phyloP scores from a whole-genome alignment of 345 rosid genomes.

The Salix caprea region DNA sequence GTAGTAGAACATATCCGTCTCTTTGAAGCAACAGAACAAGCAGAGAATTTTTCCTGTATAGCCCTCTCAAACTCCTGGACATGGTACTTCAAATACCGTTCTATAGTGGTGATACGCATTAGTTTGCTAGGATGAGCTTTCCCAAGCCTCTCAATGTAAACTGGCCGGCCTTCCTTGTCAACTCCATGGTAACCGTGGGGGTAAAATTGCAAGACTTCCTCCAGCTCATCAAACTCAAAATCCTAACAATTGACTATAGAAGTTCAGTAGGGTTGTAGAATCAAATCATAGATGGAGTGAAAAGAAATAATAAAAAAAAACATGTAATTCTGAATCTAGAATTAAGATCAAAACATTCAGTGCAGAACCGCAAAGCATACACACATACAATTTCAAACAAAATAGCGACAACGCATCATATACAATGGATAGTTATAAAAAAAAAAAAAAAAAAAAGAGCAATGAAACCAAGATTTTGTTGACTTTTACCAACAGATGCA shows the following conservation, averaged over 20 bases:
- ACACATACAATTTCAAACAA: not conserved
- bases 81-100: slow-evolving; percentile 83
- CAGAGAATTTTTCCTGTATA: slow-evolving; percentile 77
- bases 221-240: slow-evolving; percentile 85
- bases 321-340: not conserved
- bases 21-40: slow-evolving; percentile 88
- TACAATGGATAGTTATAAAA: not conserved
- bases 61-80: slow-evolving; percentile 96
- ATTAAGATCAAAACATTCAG: not conserved
- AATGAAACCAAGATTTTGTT: not conserved
- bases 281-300: not conserved
- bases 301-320: not conserved
- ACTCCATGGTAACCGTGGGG: slow-evolving; percentile 98
- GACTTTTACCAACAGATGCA: slow-evolving; percentile 5
- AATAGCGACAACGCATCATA: not conserved
- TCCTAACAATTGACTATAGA: slow-evolving; percentile 40
- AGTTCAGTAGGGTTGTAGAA: not conserved
- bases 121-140: slow-evolving; percentile 82
- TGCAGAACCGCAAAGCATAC: not conserved
- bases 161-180: slow-evolving; percentile 93
- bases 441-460: too few species aligned
- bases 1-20: slow-evolving; percentile 71
- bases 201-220: slow-evolving; percentile 82
- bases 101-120: slow-evolving; percentile 73
- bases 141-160: slow-evolving; percentile 93